phyloP scores from a whole-genome alignment of 352 stramenopile genomes.

The Phytophthora colocasiae region DNA sequence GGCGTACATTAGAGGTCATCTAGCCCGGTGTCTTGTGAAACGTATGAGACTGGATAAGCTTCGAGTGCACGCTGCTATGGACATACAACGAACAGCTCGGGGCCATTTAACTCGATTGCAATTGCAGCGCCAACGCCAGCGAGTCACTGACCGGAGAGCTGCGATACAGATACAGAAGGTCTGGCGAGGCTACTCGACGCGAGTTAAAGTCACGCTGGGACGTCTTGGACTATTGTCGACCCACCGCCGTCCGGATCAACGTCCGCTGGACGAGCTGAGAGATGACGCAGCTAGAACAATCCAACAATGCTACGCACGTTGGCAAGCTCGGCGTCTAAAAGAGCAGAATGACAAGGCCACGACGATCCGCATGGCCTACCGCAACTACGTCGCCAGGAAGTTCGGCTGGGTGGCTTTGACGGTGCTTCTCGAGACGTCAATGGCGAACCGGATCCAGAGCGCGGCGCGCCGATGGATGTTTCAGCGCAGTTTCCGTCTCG shows the following conservation, averaged over 20 bases:
- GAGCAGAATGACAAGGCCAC: conserved; percentile 31
- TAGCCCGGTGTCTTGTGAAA: conserved; percentile 23
- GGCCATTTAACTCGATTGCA: conserved; percentile 26
- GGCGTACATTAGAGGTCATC: conserved; percentile 44
- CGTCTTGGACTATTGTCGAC: conserved; percentile 12
- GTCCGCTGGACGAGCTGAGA: conserved; percentile 20
- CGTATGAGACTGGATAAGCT: neutral
- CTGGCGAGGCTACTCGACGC: conserved; percentile 21
- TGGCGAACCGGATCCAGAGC: conserved; percentile 52
- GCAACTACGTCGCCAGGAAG: conserved; percentile 68
- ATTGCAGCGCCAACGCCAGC: conserved; percentile 5
- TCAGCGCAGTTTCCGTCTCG: conserved; percentile 18
- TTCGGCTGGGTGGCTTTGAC: conserved; percentile 65
- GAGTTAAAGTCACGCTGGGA: conserved; percentile 21
- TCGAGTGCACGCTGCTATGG: conserved; percentile 17
- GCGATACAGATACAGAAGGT: conserved; percentile 37
- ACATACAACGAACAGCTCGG: conserved; percentile 35
- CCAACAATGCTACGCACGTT: conserved; percentile 47
- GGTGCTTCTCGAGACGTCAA: conserved; percentile 45
- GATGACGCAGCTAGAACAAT: conserved; percentile 47
- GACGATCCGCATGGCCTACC: conserved; percentile 58
- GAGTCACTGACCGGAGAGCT: conserved; percentile 1
- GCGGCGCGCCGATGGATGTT: conserved; percentile 40
- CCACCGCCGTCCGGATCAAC: conserved; percentile 2
- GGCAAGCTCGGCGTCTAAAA: conserved; percentile 35